A percentile compares a stretch with the other conserved stretches of the same genome.
Evolutionary conservation across 306 rosid genomes (phyloP).

Genomic region (Phaseolus lunatus): DNA sequence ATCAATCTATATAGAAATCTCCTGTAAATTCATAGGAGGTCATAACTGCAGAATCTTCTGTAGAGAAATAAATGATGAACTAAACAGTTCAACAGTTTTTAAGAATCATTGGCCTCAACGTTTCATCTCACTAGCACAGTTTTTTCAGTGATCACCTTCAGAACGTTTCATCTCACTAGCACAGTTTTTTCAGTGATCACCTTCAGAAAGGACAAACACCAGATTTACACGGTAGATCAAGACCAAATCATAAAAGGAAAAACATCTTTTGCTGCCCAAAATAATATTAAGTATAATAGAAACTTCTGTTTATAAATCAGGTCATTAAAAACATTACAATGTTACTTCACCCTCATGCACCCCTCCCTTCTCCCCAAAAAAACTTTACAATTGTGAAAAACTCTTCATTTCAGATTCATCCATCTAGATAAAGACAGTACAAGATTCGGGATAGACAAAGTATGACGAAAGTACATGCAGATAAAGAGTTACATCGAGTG

Average conservation of each 20-base stretch:
- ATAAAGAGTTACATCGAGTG: background rate
- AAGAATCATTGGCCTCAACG: background rate
- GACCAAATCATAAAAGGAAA: conserved; percentile 16
- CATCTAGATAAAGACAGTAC: background rate
- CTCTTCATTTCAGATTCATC: background rate
- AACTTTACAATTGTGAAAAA: background rate
- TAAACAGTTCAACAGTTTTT: background rate
- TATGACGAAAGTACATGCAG: background rate
- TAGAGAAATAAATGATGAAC: background rate
- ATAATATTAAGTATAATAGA: background rate
- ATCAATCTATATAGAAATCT: conserved; percentile 16
- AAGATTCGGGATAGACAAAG: background rate
- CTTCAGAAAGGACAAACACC: background rate
- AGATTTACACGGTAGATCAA: background rate
- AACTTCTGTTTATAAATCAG: background rate
- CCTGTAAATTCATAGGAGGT: conserved; percentile 38
- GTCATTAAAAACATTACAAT: background rate
- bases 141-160: background rate
- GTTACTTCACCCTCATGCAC: background rate
- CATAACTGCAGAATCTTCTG: conserved; percentile 46
- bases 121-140: background rate
- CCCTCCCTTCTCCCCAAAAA: background rate
- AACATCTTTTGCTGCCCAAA: conserved; percentile 7
- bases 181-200: background rate
- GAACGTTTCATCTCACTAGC: background rate